A percentile compares a stretch with the other conserved stretches of the same genome.
These are phyloP conservation scores for Escovopsis weberi DNA, from an alignment of 2,329 filamentous ascomycete genomes.

Conservation along the genomic window DNA sequence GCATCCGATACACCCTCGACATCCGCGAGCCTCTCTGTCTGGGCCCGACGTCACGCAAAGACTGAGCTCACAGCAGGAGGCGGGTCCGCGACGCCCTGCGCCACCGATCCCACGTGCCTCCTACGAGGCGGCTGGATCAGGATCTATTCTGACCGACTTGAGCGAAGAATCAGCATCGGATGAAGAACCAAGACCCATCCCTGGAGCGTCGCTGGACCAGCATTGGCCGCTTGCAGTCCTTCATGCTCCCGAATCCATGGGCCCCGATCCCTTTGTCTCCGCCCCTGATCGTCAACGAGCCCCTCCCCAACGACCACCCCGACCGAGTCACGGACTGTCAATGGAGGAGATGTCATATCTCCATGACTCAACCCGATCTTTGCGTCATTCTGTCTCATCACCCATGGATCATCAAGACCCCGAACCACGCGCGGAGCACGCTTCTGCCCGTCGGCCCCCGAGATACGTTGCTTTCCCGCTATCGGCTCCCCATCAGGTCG, in stretches of 20 bases:
- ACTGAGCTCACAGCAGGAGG: conserved; percentile 6
- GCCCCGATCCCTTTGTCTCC: conserved; percentile 32
- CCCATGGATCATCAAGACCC: conserved; percentile 30
- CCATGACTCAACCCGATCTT: conserved; percentile 41
- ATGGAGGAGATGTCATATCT: conserved; percentile 40
- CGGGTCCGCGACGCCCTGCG: conserved; percentile 1
- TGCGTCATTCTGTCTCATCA: conserved; percentile 30
- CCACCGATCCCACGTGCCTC: not conserved
- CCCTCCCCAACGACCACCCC: conserved; percentile 42
- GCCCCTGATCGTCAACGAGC: conserved; percentile 33
- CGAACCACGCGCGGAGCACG: conserved; percentile 4
- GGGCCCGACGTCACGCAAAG: conserved; percentile 11
- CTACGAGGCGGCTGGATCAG: not conserved
- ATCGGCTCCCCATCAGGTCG: too few relatives aligned
- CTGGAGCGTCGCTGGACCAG: conserved; percentile 35
- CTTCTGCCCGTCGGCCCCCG: too few relatives aligned
- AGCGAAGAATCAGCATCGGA: conserved; percentile 10
- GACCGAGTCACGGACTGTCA: conserved; percentile 45
- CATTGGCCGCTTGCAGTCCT: conserved; percentile 39
- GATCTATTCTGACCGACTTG: conserved; percentile 8
- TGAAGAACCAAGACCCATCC: conserved; percentile 29
- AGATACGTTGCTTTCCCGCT: too few relatives aligned
- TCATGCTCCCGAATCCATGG: conserved; percentile 18
- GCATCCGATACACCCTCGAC: conserved; percentile 7
- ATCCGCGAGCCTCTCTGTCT: conserved; percentile 1